phyloP scores from a whole-genome alignment of 1,284 basidiomycete species.

The Cerrena zonata region DNA sequence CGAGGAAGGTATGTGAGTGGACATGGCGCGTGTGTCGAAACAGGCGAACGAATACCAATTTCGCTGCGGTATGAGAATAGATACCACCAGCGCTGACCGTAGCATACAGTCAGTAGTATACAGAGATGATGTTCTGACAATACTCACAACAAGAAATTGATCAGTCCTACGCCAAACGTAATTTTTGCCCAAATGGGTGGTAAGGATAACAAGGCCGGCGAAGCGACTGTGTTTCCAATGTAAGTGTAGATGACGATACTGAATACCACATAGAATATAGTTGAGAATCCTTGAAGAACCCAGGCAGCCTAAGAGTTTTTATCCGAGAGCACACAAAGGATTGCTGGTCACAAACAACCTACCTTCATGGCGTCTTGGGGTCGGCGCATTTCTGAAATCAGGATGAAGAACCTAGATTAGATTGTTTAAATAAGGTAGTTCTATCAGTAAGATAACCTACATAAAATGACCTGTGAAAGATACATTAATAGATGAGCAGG shows the following conservation, averaged over 20 bases:
- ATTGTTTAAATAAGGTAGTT: background rate
- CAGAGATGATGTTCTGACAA: conserved; percentile 4
- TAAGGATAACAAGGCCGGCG: conserved; percentile 49
- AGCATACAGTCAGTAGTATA: background rate
- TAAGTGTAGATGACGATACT: conserved; percentile 53
- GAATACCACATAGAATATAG: conserved; percentile 44
- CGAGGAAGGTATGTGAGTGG: conserved; percentile 48
- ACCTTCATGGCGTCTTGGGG: conserved; percentile 55
- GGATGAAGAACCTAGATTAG: conserved; percentile 44
- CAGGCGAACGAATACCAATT: conserved; percentile 55
- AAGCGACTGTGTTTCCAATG: conserved; percentile 50
- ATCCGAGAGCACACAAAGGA: background rate
- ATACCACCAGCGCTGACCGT: conserved; percentile 37
- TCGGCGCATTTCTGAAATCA: conserved; percentile 50
- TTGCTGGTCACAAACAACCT: background rate
- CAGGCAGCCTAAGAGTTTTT: conserved; percentile 46
- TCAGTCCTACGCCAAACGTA: conserved; percentile 41
- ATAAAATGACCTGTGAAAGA: conserved; percentile 46
- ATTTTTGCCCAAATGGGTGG: conserved; percentile 46
- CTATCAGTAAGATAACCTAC: conserved; percentile 25
- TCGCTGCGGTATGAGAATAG: conserved; percentile 50
- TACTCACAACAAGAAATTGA: conserved; percentile 46
- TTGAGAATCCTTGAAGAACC: conserved; percentile 48
- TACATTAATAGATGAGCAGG: no score
- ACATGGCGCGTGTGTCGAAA: conserved; percentile 56